Conservation (phyloP, 108 stramenopile species). For the Cyclotella baltica region DNA sequence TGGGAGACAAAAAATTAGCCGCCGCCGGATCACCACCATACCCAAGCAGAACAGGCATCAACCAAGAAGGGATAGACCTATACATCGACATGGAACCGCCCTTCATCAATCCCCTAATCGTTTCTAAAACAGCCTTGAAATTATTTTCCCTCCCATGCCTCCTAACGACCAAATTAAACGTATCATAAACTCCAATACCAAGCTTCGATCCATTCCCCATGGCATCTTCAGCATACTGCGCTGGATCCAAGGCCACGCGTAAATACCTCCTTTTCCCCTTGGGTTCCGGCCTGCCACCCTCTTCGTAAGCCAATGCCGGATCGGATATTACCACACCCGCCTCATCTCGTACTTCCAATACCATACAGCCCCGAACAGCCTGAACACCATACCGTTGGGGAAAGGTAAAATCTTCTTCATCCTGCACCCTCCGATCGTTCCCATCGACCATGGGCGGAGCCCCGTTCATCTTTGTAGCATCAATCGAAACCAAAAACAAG, state of each 20-base stretch:
- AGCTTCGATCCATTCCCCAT: conserved; percentile 52
- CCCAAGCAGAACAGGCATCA: conserved; percentile 92
- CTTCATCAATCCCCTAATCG: conserved; percentile 84
- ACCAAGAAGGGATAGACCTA: conserved; percentile 90
- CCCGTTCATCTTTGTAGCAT: conserved; percentile 77
- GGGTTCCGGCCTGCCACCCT: conserved; percentile 26
- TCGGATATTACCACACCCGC: conserved; percentile 87
- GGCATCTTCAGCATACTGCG: conserved; percentile 83
- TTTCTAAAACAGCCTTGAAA: conserved; percentile 94
- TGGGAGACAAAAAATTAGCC: conserved; percentile 73
- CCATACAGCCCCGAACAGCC: conserved; percentile 86
- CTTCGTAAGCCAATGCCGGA: conserved; percentile 54
- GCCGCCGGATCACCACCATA: conserved; percentile 82
- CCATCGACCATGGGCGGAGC: conserved; percentile 51
- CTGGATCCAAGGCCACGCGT: conserved; percentile 84
- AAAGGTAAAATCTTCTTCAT: conserved; percentile 88
- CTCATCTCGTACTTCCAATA: conserved; percentile 87
- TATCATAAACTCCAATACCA: conserved; percentile 72
- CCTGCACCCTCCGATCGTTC: conserved; percentile 67
- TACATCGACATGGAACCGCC: conserved; percentile 80
- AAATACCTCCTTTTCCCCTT: conserved; percentile 73
- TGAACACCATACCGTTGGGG: conserved; percentile 74
- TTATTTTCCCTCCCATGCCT: conserved; percentile 94
- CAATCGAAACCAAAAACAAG: conserved; percentile 85
- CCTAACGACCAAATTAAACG: conserved; percentile 90